Conservation (phyloP, 352 stramenopile species). For the Pythium rishiriense region DNA sequence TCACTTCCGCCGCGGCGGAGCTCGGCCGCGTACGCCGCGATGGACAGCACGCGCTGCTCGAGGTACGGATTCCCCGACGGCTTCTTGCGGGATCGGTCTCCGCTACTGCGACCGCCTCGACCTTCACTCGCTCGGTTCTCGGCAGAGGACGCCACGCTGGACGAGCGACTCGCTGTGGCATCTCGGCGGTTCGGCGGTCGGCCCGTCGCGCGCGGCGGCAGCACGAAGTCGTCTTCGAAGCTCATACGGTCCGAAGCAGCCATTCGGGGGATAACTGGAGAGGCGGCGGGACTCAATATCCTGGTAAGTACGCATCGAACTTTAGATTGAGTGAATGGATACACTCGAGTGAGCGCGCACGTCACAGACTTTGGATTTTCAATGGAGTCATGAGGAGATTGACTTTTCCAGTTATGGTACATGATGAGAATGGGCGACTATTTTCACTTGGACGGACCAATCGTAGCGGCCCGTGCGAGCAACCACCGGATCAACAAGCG, state of each 20-base stretch:
- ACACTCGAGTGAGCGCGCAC: not conserved
- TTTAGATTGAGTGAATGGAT: not conserved
- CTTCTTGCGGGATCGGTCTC: no score
- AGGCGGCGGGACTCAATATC: not conserved
- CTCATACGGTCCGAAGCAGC: not conserved
- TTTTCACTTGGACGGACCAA: no score
- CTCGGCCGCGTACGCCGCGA: not conserved
- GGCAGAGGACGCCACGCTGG: not conserved
- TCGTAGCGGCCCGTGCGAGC: no score
- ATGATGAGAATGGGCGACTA: no score
- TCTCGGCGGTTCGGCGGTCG: not conserved
- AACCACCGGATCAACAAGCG: no score
- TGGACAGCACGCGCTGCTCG: not conserved
- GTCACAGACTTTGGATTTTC: not conserved
- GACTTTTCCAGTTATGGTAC: no score
- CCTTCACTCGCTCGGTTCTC: not conserved
- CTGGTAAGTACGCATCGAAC: conserved; percentile 14
- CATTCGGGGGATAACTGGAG: not conserved
- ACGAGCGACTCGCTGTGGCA: not conserved
- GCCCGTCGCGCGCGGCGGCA: conserved; percentile 3
- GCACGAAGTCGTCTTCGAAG: conserved; percentile 16
- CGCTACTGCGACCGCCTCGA: no score
- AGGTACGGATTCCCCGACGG: conserved; percentile 3
- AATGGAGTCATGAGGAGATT: no score
- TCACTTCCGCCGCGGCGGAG: not conserved